Conservation (phyloP, 2,329 filamentous ascomycete species). For the Stagonosporopsis chrysanthemi region DNA sequence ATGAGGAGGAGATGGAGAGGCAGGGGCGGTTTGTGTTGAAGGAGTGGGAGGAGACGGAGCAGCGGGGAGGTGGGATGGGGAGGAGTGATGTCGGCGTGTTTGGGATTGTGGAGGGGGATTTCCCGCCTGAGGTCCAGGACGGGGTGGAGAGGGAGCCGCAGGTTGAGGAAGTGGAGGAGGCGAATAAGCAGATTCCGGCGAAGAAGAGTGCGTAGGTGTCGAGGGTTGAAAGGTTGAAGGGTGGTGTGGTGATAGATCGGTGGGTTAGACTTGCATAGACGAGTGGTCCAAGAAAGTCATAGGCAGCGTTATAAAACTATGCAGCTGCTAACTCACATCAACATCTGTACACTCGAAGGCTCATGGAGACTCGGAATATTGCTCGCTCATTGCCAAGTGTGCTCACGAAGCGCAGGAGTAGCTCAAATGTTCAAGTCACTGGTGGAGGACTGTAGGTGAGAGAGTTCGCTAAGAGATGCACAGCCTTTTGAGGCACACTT, state of each 20-base stretch:
- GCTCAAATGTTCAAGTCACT: too few species aligned
- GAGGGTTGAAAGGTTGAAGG: background rate
- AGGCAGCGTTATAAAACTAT: too few species aligned
- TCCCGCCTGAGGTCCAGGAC: conserved; percentile 31
- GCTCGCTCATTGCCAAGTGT: too few species aligned
- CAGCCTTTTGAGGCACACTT: too few species aligned
- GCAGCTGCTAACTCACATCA: too few species aligned
- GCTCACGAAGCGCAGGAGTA: too few species aligned
- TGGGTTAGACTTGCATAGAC: background rate
- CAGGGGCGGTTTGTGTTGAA: conserved; percentile 54
- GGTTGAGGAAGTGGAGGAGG: conserved; percentile 25
- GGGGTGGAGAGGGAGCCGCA: conserved; percentile 16
- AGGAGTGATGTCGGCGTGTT: conserved; percentile 54
- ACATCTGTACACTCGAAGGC: too few species aligned
- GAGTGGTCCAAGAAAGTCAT: too few species aligned
- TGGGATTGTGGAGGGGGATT: conserved; percentile 34
- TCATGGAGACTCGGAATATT: too few species aligned
- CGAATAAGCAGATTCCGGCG: conserved; percentile 20
- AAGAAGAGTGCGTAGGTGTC: conserved; percentile 10
- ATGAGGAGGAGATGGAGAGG: conserved; percentile 55
- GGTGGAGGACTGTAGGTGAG: too few species aligned
- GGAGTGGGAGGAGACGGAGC: conserved; percentile 60
- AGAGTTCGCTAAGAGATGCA: too few species aligned
- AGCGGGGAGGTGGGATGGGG: conserved; percentile 59
- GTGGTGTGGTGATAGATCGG: background rate